A percentile compares a stretch with the other conserved stretches of the same genome.
Conservation (phyloP, 176 grass and related monocot genomes). For the Bothriochloa decipiens region DNA sequence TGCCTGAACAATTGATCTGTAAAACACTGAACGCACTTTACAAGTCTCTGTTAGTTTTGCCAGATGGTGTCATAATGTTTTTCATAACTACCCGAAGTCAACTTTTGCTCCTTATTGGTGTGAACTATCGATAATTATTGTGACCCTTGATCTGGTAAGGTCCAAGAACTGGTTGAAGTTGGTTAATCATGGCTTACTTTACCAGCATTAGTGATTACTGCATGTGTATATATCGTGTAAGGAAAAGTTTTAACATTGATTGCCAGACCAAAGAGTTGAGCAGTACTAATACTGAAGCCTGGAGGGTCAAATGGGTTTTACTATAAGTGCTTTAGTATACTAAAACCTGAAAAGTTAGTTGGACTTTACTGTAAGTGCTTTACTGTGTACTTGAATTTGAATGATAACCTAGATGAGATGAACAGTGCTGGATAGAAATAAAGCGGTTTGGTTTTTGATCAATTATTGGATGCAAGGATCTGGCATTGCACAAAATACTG, state of each 20-base stretch:
- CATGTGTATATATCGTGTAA: neutral
- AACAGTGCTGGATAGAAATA: conserved; percentile 1
- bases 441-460: neutral
- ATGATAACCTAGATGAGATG: neutral
- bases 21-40: neutral
- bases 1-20: neutral
- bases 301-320: neutral
- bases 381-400: neutral
- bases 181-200: neutral
- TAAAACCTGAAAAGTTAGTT: neutral
- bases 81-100: neutral
- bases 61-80: neutral
- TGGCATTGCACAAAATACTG: neutral
- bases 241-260: neutral
- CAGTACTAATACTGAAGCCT: neutral
- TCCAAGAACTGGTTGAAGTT: neutral
- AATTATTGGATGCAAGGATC: neutral
- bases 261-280: neutral
- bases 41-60: neutral
- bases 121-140: neutral
- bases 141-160: neutral
- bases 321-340: neutral
- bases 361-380: neutral
- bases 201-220: neutral
- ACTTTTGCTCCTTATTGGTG: neutral